These are phyloP conservation scores for Phytophthora rubi DNA, from an alignment of 352 stramenopile genomes.

Conservation along the genomic window DNA sequence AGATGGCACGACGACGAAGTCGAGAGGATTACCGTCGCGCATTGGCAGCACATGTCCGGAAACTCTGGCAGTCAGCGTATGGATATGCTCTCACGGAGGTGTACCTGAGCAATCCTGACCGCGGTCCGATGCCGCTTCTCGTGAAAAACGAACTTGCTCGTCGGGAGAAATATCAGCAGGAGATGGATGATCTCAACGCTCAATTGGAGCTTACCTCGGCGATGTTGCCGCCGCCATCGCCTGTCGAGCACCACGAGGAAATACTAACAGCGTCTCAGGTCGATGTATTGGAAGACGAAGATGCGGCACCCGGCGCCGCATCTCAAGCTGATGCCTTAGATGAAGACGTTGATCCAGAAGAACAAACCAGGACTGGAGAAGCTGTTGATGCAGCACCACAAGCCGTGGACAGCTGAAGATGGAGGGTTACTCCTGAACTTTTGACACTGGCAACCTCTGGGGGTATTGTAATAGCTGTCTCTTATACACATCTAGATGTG, in stretches of 20 bases:
- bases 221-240: constrained; percentile 4
- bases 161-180: constrained; percentile 40
- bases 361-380: not conserved
- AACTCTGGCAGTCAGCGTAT: constrained; percentile 67
- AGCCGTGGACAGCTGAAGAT: constrained; percentile 12
- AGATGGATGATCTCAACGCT: constrained; percentile 43
- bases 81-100: constrained; percentile 63
- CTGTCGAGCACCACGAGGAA: constrained; percentile 1
- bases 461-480: not conserved
- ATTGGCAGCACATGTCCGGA: constrained; percentile 49
- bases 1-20: constrained; percentile 40
- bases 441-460: not conserved
- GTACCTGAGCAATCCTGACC: constrained; percentile 54
- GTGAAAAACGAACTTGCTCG: constrained; percentile 71
- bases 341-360: not conserved
- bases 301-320: not conserved
- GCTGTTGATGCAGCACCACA: not conserved
- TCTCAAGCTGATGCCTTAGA: not conserved
- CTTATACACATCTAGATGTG: too few species aligned
- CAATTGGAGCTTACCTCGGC: constrained; percentile 53
- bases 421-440: constrained; percentile 8
- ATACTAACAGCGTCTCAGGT: constrained; percentile 25
- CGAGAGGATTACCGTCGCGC: constrained; percentile 57
- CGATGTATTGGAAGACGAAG: constrained; percentile 25
- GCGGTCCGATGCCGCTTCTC: constrained; percentile 56